Base-by-base conservation (phyloP, 2,329 filamentous ascomycete genomes). In the Drechmeria coniospora region DNA sequence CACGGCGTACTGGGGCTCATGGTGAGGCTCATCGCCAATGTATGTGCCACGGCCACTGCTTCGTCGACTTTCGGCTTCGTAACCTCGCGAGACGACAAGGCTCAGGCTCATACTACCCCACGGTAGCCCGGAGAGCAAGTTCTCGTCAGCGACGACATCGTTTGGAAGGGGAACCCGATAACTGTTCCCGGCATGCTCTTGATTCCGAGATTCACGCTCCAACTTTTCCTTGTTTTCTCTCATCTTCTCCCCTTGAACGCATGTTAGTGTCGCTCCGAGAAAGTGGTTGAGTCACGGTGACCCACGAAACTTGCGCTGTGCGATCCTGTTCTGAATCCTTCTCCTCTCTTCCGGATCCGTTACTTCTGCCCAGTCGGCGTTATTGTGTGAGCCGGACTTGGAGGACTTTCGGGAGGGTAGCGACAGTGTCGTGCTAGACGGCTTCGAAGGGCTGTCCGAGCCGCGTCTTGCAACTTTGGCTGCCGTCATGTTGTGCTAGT, bases 271-370 rank as follows among this genome's bases (percentile, higher is more conserved):
- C 20, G 10, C 18, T 12, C 16, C 3, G 8, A 21, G 10, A 20
- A 5, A n/a, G 14, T 13, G 3, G 12, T 22, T 5, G 10, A 41
- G 74, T 44, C 63, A 83, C 79, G 65, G 40, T 5, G 10, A 41
- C 75, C 44, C 63, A 83, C 79, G 65, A 39, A 81, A 83, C 42
- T 81, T 81, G 38, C 78, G 64, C 43, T 83, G 79, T 2, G 78
- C 78, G 34, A 82, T 67, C 29, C 76, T 68, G 46, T 84, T 84
- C 47, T 84, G 79, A 27, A 83, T 77, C 34, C 76, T 73, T 36
- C 79, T 62, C 44, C 79, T 64, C 53, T 81, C 74, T 34, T 73
- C 72, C 0, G 75, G 74, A 39, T 83, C 76, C 6, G 66, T 68
- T 23, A 83, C 63, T 1, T 74, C 65, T 16, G 67, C 61, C 79